Evolutionary conservation across 2,329 filamentous ascomycete genomes (phyloP).

Genomic region (Neofusicoccum sp.): DNA sequence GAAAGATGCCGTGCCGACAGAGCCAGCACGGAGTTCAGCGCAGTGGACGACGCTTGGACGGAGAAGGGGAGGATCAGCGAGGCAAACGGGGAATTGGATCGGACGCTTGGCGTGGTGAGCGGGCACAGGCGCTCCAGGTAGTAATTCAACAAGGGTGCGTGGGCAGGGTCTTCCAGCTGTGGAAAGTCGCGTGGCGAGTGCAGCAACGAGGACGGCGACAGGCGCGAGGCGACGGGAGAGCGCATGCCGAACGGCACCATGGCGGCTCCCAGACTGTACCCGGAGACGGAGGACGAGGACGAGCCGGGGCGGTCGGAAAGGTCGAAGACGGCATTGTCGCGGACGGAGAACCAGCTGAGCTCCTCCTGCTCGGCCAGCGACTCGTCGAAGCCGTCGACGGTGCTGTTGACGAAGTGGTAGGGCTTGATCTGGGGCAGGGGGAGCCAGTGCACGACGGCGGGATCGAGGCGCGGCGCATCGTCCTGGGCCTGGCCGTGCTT

Average conservation of each 20-base stretch:
- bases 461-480: constrained; percentile 21
- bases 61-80: constrained; percentile 45
- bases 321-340: background rate
- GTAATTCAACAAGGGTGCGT: constrained; percentile 42
- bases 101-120: constrained; percentile 42
- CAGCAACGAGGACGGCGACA: constrained; percentile 16
- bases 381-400: constrained; percentile 23
- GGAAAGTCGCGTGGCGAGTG: constrained; percentile 30
- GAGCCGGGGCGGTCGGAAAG: constrained; percentile 2
- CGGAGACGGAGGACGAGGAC: constrained; percentile 6
- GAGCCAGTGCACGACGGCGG: constrained; percentile 24
- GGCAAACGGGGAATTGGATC: constrained; percentile 41
- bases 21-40: constrained; percentile 43
- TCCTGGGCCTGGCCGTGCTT: constrained; percentile 23
- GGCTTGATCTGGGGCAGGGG: constrained; percentile 27
- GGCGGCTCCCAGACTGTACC: background rate
- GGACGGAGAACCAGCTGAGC: constrained; percentile 2
- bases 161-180: constrained; percentile 31
- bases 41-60: constrained; percentile 39
- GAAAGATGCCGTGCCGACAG: constrained; percentile 44
- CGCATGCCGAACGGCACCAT: background rate
- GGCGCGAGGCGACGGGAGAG: constrained; percentile 25
- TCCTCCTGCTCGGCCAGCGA: constrained; percentile 11
- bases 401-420: constrained; percentile 28
- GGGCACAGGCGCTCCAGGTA: constrained; percentile 46